Percentiles rank a stretch among this genome's conserved stretches.
These are phyloP conservation scores for Acorus gramineus DNA, from an alignment of 106 monocot genomes.

Conservation along the genomic window DNA sequence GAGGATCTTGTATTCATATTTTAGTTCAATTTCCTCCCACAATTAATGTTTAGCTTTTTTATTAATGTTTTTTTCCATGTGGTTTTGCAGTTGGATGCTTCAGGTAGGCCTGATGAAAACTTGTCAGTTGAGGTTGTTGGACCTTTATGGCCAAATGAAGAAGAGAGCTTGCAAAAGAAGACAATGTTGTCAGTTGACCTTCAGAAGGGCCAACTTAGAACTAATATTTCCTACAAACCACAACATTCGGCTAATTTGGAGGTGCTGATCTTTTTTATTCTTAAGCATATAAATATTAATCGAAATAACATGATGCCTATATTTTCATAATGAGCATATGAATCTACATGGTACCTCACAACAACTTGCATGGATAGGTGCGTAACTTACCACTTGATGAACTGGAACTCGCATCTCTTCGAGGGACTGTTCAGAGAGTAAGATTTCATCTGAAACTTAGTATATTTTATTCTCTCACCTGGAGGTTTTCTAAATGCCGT, in stretches of 20 bases:
- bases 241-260: constrained; percentile 71
- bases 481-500: too few species aligned
- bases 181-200: constrained; percentile 58
- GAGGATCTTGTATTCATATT: neutral
- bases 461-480: too few species aligned
- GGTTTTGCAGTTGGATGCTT: constrained; percentile 64
- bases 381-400: constrained; percentile 93
- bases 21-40: neutral
- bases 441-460: neutral
- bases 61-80: constrained; percentile 6
- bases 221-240: constrained; percentile 80
- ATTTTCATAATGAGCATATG: too few species aligned
- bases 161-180: constrained; percentile 30
- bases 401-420: constrained; percentile 92
- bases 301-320: too few species aligned
- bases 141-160: constrained; percentile 39
- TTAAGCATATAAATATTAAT: neutral
- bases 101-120: constrained; percentile 89
- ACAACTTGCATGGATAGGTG: constrained; percentile 35
- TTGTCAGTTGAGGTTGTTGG: constrained; percentile 62
- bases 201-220: constrained; percentile 89
- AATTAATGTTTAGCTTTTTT: neutral
- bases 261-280: constrained; percentile 26
- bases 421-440: constrained; percentile 87
- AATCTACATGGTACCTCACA: too few species aligned